Conservation (phyloP, 257 asterid species). For the Ilex aquifolium region DNA sequence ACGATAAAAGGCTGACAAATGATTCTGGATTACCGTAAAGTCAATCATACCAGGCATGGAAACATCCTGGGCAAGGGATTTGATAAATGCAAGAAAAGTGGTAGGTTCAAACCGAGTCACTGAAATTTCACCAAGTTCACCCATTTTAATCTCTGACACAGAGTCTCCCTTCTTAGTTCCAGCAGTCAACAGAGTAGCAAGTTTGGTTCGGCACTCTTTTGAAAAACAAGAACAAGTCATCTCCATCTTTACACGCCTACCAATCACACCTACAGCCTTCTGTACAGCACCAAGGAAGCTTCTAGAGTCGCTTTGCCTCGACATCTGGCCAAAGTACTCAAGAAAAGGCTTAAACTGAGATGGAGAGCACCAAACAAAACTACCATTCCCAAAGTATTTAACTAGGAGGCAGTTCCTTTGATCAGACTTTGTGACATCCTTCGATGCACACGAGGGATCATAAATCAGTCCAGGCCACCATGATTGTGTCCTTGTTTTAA, state of each 20-base stretch:
- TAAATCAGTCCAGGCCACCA: slow-evolving; percentile 89
- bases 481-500: slow-evolving; percentile 41
- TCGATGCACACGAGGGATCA: slow-evolving; percentile 31
- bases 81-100: slow-evolving; percentile 31
- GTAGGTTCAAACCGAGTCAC: slow-evolving; percentile 46
- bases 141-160: slow-evolving; percentile 9
- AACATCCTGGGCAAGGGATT: slow-evolving; percentile 33
- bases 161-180: slow-evolving; percentile 10
- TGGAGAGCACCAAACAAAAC: slow-evolving; percentile 37
- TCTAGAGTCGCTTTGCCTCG: slow-evolving; percentile 35
- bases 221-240: slow-evolving; percentile 53
- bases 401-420: slow-evolving; percentile 34
- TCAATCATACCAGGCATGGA: slow-evolving; percentile 36
- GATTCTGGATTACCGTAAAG: slow-evolving; percentile 34
- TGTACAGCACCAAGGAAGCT: slow-evolving; percentile 53
- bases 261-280: slow-evolving; percentile 54
- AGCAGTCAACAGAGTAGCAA: slow-evolving; percentile 8
- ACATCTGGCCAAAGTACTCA: slow-evolving; percentile 34
- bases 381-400: slow-evolving; percentile 43
- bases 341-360: slow-evolving; percentile 25
- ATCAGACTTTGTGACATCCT: slow-evolving; percentile 20
- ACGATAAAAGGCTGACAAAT: slow-evolving; percentile 50
- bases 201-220: slow-evolving; percentile 23
- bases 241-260: slow-evolving; percentile 28
- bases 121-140: slow-evolving; percentile 23